Evolutionary conservation across 192 early-diverging fungal species (phyloP).

Genomic region (Umbelopsis sp.): DNA sequence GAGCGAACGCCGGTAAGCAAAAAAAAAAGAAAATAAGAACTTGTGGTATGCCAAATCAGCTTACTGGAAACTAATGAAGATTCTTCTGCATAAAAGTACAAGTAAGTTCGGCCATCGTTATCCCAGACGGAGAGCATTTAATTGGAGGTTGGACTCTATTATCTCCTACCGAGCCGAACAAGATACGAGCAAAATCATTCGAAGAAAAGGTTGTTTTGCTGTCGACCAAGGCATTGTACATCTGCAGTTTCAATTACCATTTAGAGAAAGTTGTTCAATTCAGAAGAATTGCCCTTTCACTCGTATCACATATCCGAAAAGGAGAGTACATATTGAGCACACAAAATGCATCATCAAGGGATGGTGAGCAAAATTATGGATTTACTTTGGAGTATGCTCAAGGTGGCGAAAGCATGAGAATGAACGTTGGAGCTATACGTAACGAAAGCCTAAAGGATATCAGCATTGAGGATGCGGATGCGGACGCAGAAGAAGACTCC

Average conservation of each 20-base stretch:
- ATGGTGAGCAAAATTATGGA: slow-evolving; percentile 54
- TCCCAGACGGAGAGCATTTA: slow-evolving; percentile 61
- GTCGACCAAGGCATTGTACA: slow-evolving; percentile 64
- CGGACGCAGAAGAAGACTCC: background rate
- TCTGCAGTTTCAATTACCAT: slow-evolving; percentile 71
- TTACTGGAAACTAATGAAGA: background rate
- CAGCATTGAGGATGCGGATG: slow-evolving; percentile 24
- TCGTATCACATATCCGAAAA: slow-evolving; percentile 58
- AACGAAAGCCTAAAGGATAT: slow-evolving; percentile 42
- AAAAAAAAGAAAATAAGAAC: no score
- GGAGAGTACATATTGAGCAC: slow-evolving; percentile 54
- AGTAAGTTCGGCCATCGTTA: slow-evolving; percentile 62
- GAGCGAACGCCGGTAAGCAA: slow-evolving; percentile 46
- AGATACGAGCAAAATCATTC: slow-evolving; percentile 40
- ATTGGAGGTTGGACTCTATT: slow-evolving; percentile 67
- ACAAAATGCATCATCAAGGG: slow-evolving; percentile 33
- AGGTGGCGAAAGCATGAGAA: slow-evolving; percentile 49
- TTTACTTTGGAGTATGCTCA: slow-evolving; percentile 48
- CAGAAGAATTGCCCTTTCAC: slow-evolving; percentile 58
- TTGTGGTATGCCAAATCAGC: no score
- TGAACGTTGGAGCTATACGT: slow-evolving; percentile 54
- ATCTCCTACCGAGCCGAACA: slow-evolving; percentile 55
- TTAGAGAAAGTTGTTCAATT: slow-evolving; percentile 71
- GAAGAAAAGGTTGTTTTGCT: slow-evolving; percentile 70
- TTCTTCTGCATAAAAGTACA: slow-evolving; percentile 39